A percentile compares a stretch with the other conserved stretches of the same genome.
Conservation (phyloP, 805 yeast species). For the Candida khao-thaluensis region DNA sequence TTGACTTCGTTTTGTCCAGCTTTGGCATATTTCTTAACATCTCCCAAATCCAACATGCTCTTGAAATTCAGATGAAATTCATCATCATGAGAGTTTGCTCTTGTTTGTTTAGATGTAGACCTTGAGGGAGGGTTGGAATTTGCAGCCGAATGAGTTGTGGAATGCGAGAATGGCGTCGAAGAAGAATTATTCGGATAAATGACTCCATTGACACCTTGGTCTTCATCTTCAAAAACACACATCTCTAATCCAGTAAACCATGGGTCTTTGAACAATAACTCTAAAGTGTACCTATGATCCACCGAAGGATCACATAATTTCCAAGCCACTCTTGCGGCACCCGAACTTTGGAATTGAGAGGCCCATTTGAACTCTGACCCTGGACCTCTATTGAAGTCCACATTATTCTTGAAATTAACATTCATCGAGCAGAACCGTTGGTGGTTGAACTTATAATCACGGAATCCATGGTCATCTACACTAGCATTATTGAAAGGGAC, state of each 20-base stretch:
- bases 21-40: conserved; percentile 1
- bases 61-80: conserved; percentile 16
- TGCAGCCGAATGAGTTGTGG: conserved; percentile 27
- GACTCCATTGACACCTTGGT: conserved; percentile 38
- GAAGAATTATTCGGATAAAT: not conserved
- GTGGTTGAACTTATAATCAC: conserved; percentile 56
- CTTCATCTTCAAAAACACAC: conserved; percentile 54
- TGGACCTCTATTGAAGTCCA: conserved; percentile 53
- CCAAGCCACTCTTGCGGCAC: conserved; percentile 72
- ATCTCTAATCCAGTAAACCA: conserved; percentile 61
- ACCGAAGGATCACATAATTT: conserved; percentile 66
- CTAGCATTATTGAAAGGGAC: conserved; percentile 60
- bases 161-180: conserved; percentile 19
- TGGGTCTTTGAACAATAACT: conserved; percentile 56
- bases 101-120: conserved; percentile 23
- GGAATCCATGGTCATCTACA: conserved; percentile 47
- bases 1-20: conserved; percentile 1
- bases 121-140: conserved; percentile 34
- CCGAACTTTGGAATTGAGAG: conserved; percentile 53
- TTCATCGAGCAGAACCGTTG: conserved; percentile 39
- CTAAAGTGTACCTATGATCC: conserved; percentile 51
- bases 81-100: conserved; percentile 1
- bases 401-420: conserved; percentile 49
- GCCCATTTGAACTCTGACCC: conserved; percentile 74
- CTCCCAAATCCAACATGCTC: conserved; percentile 40